Base-by-base conservation (phyloP, 495 filamentous ascomycete genomes). In the Hypoxylon subgilvum region DNA sequence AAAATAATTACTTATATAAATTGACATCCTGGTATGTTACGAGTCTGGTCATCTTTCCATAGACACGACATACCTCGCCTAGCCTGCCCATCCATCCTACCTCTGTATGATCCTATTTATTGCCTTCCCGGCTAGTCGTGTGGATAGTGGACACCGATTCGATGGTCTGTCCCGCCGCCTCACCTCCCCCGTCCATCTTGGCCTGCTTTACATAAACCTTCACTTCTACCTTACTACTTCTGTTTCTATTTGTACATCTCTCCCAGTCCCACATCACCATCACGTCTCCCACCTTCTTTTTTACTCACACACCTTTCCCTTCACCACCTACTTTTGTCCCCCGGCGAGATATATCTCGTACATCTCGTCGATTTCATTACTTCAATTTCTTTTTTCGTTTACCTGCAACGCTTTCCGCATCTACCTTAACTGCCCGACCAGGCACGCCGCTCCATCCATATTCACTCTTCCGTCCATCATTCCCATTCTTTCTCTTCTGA, bases 131-230 rank as follows among this genome's bases (percentile, higher is more conserved):
- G 61, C 61, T 69, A 64, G 66, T 56, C 50, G 48, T 64, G 56
- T 69, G 57, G 62, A 54, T 54, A 58, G 49, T 68, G 61, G 61
- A 50, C 61, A 58, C 64, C 67, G 67, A 63, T 66, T 70, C 59
- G 57, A 61, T 59, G 64, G 61, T 63, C 55, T 68, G 67, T 69
- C 65, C 67, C 65, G 67, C 67, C 61, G 67, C 63, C 64, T 70
- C 67, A 65, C 57, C 57, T 70, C 67, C 65, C 67, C 67, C 50
- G 65, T 65, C 61, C 27, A 63, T 61, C 44, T 68, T 52, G 67
- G 63, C 65, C 42, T 57, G 44, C 61, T 64, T 64, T 64, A 64
- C 61, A 64, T 64, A 64, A 66, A 61, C 63, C 63, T 70, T 70
- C 63, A 66, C 67, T 68, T 55, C 57, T 62, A 60, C 47, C n/a